A percentile compares a stretch with the other conserved stretches of the same genome.
Evolutionary conservation across 331 rosid species (phyloP).

Genomic region (Ulmus americana): DNA sequence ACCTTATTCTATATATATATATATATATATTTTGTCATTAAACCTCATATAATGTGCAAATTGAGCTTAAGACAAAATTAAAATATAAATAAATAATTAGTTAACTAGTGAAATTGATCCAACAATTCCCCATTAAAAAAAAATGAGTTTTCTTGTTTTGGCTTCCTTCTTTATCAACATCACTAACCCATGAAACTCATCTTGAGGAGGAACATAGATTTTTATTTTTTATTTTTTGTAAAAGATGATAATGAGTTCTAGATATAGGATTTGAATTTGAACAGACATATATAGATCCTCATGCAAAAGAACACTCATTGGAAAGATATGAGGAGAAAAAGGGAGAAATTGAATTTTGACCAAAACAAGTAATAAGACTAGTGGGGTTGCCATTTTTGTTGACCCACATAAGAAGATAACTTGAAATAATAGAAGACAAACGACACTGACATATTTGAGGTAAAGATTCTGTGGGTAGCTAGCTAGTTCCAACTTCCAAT

Average conservation of each 20-base stretch:
- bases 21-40: no score
- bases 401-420: conserved; percentile 1
- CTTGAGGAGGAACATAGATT: background rate
- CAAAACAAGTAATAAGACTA: background rate
- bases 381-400: conserved; percentile 14
- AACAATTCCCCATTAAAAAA: background rate
- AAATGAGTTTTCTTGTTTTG: background rate
- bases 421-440: background rate
- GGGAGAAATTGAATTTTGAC: background rate
- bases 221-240: no score
- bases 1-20: no score
- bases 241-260: no score
- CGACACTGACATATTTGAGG: conserved; percentile 11
- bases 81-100: no score
- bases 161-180: conserved; percentile 21
- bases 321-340: background rate
- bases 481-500: background rate
- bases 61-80: no score
- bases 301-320: background rate
- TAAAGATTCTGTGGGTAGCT: conserved; percentile 15
- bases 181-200: conserved; percentile 7
- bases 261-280: background rate
- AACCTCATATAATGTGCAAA: no score
- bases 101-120: background rate
- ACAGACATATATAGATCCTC: background rate